Percentiles rank a stretch among this genome's conserved stretches.
Evolutionary conservation across 2,329 filamentous ascomycete species (phyloP).

Genomic region (Fusarium piperis): DNA sequence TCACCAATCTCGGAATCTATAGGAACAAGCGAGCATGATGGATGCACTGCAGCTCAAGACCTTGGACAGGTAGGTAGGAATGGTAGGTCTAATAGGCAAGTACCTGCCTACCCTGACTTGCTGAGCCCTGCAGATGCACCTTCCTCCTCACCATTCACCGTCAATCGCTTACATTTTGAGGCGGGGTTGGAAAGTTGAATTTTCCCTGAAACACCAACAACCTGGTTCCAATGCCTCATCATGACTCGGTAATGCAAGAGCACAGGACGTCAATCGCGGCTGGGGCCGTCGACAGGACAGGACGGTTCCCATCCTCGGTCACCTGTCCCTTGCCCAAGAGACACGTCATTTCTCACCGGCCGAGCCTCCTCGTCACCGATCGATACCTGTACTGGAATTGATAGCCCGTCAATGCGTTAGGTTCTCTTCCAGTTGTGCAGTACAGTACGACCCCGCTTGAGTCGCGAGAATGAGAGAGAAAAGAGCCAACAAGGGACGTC

Average conservation of each 20-base stretch:
- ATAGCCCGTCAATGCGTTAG: conserved; percentile 30
- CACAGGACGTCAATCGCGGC: conserved; percentile 4
- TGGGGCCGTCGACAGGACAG: conserved; percentile 9
- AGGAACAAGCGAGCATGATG: conserved; percentile 5
- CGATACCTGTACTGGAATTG: conserved; percentile 29
- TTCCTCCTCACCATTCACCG: conserved; percentile 5
- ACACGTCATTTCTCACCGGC: conserved; percentile 36
- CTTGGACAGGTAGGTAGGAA: no score
- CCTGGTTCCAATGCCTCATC: conserved; percentile 16
- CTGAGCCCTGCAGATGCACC: background rate
- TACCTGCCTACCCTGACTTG: background rate
- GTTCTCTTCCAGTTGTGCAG: background rate
- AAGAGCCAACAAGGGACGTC: conserved; percentile 34
- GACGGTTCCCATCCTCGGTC: conserved; percentile 16
- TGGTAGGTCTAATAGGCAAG: background rate
- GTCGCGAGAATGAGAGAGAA: conserved; percentile 11
- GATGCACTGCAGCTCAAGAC: background rate
- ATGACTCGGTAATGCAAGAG: conserved; percentile 27
- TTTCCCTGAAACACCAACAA: conserved; percentile 30
- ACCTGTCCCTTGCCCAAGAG: conserved; percentile 20
- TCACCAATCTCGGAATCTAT: background rate
- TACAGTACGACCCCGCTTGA: background rate
- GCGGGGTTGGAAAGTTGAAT: conserved; percentile 6
- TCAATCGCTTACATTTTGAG: conserved; percentile 13
- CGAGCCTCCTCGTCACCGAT: conserved; percentile 33